Percentiles rank a stretch among this genome's conserved stretches.
Conservation (phyloP, 345 rosid species). For the Salix brachista region DNA sequence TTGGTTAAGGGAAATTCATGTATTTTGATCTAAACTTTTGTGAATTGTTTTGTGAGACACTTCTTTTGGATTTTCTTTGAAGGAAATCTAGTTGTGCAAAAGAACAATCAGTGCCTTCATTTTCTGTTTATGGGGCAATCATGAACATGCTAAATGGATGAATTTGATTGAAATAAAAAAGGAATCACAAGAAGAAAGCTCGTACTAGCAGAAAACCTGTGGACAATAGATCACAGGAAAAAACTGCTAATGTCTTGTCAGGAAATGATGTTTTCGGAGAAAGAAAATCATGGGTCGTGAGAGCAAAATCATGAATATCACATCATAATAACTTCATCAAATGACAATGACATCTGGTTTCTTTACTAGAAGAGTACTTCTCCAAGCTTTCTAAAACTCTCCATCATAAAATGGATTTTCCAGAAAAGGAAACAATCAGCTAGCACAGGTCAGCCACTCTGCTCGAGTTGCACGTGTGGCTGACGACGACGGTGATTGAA, state of each 20-base stretch:
- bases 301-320: background rate
- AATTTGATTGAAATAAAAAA: background rate
- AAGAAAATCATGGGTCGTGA: background rate
- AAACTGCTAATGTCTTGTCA: background rate
- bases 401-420: background rate
- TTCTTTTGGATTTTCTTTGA: constrained; percentile 10
- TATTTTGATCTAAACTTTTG: constrained; percentile 13
- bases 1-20: constrained; percentile 48
- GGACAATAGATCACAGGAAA: background rate
- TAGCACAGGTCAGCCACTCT: no score
- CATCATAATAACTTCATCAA: background rate
- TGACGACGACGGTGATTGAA: no score
- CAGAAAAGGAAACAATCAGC: no score
- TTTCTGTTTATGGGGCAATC: background rate
- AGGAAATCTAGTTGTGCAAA: constrained; percentile 6
- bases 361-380: background rate
- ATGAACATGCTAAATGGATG: background rate
- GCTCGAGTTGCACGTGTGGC: no score
- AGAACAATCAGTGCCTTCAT: background rate
- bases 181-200: no score
- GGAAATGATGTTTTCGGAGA: background rate
- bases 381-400: background rate
- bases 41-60: constrained; percentile 12
- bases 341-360: background rate
- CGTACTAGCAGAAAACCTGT: background rate